phyloP scores from a whole-genome alignment of 1,284 basidiomycete species.

The Gomphus bonarii region DNA sequence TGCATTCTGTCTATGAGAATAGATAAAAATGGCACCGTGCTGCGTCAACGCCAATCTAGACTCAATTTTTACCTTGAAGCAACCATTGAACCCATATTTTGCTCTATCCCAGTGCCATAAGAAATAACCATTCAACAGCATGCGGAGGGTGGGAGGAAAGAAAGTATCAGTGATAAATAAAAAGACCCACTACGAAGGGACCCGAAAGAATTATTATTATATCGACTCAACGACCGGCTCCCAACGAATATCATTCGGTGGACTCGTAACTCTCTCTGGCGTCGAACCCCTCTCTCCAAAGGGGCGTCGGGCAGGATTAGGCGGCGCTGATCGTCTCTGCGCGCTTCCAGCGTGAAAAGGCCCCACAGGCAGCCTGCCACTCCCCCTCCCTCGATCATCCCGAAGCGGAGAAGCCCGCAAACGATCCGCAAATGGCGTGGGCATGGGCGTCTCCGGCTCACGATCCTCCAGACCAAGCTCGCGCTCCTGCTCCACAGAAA shows the following conservation, averaged over 20 bases:
- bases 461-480: conserved; percentile 1
- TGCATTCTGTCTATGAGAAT: too few species aligned
- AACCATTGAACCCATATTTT: too few species aligned
- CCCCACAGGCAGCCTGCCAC: neutral
- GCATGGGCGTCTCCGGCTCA: neutral
- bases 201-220: too few species aligned
- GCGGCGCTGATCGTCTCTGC: neutral
- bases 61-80: too few species aligned
- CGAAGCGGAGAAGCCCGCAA: neutral
- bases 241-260: conserved; percentile 3
- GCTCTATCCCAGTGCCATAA: too few species aligned
- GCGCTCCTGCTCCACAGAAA: conserved; percentile 23
- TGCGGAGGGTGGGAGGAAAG: too few species aligned
- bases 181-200: too few species aligned
- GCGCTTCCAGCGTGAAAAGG: neutral
- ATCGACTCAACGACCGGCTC: neutral
- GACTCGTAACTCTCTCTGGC: neutral
- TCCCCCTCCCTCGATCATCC: neutral
- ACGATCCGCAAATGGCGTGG: neutral
- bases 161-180: too few species aligned
- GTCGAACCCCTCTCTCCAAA: neutral
- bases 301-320: neutral
- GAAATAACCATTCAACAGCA: too few species aligned
- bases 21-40: too few species aligned
- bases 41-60: too few species aligned